Base-by-base conservation (phyloP, 345 rosid genomes). In the Populus ilicifolia region DNA sequence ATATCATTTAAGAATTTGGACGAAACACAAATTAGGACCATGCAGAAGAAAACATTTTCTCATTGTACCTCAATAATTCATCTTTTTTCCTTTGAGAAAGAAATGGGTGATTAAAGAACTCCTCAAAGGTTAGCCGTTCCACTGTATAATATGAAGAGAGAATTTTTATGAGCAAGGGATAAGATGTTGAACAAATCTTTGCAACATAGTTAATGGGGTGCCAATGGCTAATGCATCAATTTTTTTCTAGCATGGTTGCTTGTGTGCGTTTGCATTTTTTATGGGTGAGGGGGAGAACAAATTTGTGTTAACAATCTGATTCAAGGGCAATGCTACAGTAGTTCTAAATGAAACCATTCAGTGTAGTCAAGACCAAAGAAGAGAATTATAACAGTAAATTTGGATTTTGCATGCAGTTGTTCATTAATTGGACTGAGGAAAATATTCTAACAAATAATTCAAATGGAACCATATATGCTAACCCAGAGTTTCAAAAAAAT, bases 121-220 rank as follows among this genome's bases (percentile, higher is more conserved):
- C 99, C 77, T 96, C 94, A 85, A 92, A 96, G 74, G 99, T 96
- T 73, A 93, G 81, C 20, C 99, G 88, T 78, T 93, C 98, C 90
- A 96, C 99, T 96, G 91, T 18, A 82, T n/a, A 74, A 85, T 69
- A 78, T 50, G 78, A 12, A 54, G 70, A 64, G 67, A 30, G 56
- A 59, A 62, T 62, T 54, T 62, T 56, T 52, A 70, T 20, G 63
- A 33, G 35, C 23, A 76, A 39, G 17, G 43, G 4, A n/a, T 44
- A 48, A 69, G 46, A 77, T 16, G 5, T 33, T 11, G 48, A 63
- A 14, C 20, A 38, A 77, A 44, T 23, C 30, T 64, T 52, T 73
- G 43, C 9, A 62, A n/a, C 43, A 73, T 33, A 63, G 1, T 16
- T 27, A 20, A 44, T 12, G 44, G 25, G 21, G 5, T 46, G 50